phyloP scores from a whole-genome alignment of 2,329 filamentous ascomycete species.

The Aspergillus sergii region DNA sequence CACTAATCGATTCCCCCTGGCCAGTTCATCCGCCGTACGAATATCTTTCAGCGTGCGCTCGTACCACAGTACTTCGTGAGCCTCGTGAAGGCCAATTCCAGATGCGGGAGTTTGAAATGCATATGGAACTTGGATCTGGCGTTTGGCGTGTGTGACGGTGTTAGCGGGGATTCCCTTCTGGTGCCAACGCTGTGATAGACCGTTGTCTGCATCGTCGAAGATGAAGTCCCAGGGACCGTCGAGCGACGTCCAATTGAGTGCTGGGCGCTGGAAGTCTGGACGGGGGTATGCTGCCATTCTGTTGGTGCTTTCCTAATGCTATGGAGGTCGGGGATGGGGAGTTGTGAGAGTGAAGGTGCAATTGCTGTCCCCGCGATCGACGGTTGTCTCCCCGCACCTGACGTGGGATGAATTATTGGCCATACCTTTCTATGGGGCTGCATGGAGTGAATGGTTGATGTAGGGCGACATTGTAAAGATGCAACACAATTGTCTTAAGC shows the following conservation, averaged over 20 bases:
- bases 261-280: slow-evolving; percentile 63
- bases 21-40: slow-evolving; percentile 47
- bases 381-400: neutral
- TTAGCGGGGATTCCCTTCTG: slow-evolving; percentile 50
- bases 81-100: slow-evolving; percentile 62
- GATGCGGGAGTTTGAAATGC: slow-evolving; percentile 68
- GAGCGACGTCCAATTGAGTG: slow-evolving; percentile 61
- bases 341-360: neutral
- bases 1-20: slow-evolving; percentile 39
- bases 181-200: slow-evolving; percentile 58
- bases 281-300: slow-evolving; percentile 55
- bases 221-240: slow-evolving; percentile 66
- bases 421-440: too few species aligned
- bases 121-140: slow-evolving; percentile 64
- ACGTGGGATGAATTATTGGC: neutral
- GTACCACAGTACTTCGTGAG: slow-evolving; percentile 71
- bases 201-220: slow-evolving; percentile 66
- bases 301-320: too few species aligned
- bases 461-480: neutral
- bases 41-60: slow-evolving; percentile 57
- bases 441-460: neutral
- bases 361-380: slow-evolving; percentile 2
- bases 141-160: slow-evolving; percentile 45
- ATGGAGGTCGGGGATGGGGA: neutral
- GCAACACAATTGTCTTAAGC: neutral